A percentile compares a stretch with the other conserved stretches of the same genome.
Conservation (phyloP, 768 basidiomycete genomes). For the Boletellus ananas region DNA sequence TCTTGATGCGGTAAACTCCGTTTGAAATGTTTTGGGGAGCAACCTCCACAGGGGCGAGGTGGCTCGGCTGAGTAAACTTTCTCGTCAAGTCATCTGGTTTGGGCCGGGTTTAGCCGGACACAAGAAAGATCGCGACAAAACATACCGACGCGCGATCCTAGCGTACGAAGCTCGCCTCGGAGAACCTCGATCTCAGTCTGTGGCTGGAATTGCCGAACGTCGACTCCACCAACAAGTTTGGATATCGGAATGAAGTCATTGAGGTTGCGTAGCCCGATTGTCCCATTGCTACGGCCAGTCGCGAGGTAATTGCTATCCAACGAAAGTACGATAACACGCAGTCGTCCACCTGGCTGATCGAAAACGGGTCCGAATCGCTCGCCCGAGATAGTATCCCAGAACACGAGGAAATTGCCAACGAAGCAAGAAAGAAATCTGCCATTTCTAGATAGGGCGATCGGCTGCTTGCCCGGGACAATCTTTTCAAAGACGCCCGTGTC, state of each 20-base stretch:
- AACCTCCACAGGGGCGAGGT: background rate
- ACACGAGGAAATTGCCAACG: background rate
- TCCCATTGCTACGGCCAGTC: background rate
- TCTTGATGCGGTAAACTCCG: background rate
- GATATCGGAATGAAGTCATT: background rate
- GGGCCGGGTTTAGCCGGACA: background rate
- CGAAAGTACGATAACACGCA: slow-evolving; percentile 5
- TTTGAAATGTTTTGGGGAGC: background rate
- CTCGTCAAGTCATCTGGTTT: background rate
- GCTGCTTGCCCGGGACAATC: background rate
- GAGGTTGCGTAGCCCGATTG: background rate
- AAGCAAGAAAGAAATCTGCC: background rate
- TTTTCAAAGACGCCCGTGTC: background rate
- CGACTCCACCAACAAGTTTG: background rate
- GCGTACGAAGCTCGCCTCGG: background rate
- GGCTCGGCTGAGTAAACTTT: background rate
- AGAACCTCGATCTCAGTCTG: background rate
- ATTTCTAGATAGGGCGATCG: background rate
- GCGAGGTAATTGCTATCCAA: background rate
- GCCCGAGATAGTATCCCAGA: slow-evolving; percentile 7
- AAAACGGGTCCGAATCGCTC: slow-evolving; percentile 2
- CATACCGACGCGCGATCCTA: background rate
- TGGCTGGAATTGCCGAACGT: background rate
- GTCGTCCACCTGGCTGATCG: background rate
- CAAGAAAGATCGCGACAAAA: background rate